Percentiles rank a stretch among this genome's conserved stretches.
phyloP scores from a whole-genome alignment of 108 stramenopile genomes.

The Hondaea fermentalgiana region DNA sequence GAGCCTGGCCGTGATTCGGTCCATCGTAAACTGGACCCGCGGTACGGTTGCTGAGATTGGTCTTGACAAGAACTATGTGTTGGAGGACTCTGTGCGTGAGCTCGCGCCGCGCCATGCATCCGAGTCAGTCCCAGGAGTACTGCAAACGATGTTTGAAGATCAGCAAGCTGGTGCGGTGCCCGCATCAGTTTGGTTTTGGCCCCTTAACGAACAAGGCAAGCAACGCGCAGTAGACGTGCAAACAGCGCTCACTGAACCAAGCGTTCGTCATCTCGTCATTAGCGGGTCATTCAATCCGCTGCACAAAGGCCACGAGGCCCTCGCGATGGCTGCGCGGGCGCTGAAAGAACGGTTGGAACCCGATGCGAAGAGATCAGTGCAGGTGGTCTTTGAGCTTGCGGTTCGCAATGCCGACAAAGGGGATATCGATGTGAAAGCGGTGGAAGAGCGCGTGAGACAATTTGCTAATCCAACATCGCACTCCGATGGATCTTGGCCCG shows the following conservation, averaged over 20 bases:
- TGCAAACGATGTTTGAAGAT: not conserved
- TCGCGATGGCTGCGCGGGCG: slow-evolving; percentile 64
- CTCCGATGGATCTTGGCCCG: slow-evolving; percentile 40
- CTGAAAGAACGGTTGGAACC: not conserved
- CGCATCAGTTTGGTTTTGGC: not conserved
- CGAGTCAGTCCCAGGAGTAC: not conserved
- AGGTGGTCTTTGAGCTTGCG: slow-evolving; percentile 61
- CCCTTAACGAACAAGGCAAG: not conserved
- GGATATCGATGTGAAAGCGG: slow-evolving; percentile 50
- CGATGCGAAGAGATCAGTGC: not conserved
- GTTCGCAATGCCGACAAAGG: slow-evolving; percentile 75
- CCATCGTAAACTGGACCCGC: not conserved
- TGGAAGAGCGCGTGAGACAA: slow-evolving; percentile 41
- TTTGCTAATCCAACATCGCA: slow-evolving; percentile 38
- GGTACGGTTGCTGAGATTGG: not conserved
- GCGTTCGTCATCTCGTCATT: slow-evolving; percentile 34
- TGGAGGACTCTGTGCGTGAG: not conserved
- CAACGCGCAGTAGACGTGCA: not conserved
- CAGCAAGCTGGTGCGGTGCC: no score
- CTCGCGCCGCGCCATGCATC: not conserved
- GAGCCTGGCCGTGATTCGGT: not conserved
- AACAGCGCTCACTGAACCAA: not conserved
- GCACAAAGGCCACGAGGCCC: slow-evolving; percentile 63
- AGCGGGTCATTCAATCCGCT: slow-evolving; percentile 83
- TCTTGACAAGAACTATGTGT: not conserved